These are phyloP conservation scores for Quercus alba DNA, from an alignment of 306 rosid species.

Conservation along the genomic window DNA sequence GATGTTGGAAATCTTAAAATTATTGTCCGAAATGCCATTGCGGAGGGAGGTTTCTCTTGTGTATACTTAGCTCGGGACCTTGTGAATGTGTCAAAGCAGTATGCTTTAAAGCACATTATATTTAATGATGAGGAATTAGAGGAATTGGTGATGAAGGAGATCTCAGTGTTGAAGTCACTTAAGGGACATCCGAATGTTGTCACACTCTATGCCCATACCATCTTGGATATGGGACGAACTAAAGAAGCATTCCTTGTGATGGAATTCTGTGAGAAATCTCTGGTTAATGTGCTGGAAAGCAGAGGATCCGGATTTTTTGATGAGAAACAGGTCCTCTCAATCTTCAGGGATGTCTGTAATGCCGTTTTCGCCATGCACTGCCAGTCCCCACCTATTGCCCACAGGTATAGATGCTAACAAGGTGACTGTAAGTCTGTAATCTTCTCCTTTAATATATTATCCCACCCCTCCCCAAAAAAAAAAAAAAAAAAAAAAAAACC, in stretches of 20 bases:
- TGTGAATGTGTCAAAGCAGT: slow-evolving; percentile 74
- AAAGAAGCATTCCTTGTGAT: slow-evolving; percentile 92
- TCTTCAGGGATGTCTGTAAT: slow-evolving; percentile 90
- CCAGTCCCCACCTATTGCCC: slow-evolving; percentile 89
- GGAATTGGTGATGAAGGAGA: slow-evolving; percentile 80
- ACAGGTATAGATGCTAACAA: slow-evolving; percentile 52
- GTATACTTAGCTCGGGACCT: slow-evolving; percentile 91
- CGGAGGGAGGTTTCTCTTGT: slow-evolving; percentile 97
- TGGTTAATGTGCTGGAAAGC: slow-evolving; percentile 84
- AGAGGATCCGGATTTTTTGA: slow-evolving; percentile 86
- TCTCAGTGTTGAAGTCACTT: slow-evolving; percentile 73
- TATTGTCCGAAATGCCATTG: slow-evolving; percentile 70
- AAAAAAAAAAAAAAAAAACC: too few relatives aligned
- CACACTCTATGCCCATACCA: slow-evolving; percentile 69
- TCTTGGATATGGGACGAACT: slow-evolving; percentile 89
- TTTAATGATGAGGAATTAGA: slow-evolving; percentile 88
- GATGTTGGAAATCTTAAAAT: slow-evolving; percentile 88
- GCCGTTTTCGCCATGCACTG: slow-evolving; percentile 97
- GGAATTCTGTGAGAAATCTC: slow-evolving; percentile 91
- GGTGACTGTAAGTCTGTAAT: not conserved
- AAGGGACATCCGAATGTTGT: slow-evolving; percentile 90
- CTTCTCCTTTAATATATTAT: not conserved
- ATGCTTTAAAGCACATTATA: slow-evolving; percentile 94
- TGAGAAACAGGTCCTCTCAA: slow-evolving; percentile 72
- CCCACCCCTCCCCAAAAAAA: not conserved